Conservation (phyloP, 768 basidiomycete species). For the Hygrocybe coccinea region DNA sequence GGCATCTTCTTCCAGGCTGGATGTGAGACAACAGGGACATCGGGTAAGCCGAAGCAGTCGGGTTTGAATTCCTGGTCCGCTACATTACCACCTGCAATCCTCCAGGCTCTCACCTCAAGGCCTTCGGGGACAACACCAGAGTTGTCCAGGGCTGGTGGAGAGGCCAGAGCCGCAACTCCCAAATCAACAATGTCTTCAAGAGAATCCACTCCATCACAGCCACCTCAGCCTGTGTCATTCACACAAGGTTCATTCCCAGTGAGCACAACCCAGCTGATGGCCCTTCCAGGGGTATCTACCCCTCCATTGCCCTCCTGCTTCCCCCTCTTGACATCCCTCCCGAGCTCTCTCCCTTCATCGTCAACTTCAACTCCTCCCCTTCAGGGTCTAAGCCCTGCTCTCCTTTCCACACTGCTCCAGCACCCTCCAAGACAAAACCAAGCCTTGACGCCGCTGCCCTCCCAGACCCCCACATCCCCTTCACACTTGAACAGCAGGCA, state of each 20-base stretch:
- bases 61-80: no score
- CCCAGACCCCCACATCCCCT: slow-evolving; percentile 23
- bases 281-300: slow-evolving; percentile 35
- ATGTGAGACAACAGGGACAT: no score
- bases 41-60: no score
- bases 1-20: no score
- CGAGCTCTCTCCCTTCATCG: slow-evolving; percentile 20
- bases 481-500: slow-evolving; percentile 17
- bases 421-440: not conserved
- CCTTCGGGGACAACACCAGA: no score
- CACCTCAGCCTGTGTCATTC: slow-evolving; percentile 6
- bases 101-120: no score
- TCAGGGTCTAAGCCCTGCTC: no score
- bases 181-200: no score
- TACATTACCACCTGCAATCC: no score
- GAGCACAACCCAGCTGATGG: slow-evolving; percentile 34
- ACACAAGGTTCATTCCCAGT: slow-evolving; percentile 33
- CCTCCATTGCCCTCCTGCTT: slow-evolving; percentile 20
- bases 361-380: slow-evolving; percentile 18
- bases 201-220: no score
- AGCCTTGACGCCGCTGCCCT: slow-evolving; percentile 18
- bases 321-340: slow-evolving; percentile 28
- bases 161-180: no score
- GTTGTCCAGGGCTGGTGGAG: no score
- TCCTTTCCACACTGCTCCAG: slow-evolving; percentile 1